Evolutionary conservation across 2,329 filamentous ascomycete species (phyloP).

Genomic region (Alternaria solani): DNA sequence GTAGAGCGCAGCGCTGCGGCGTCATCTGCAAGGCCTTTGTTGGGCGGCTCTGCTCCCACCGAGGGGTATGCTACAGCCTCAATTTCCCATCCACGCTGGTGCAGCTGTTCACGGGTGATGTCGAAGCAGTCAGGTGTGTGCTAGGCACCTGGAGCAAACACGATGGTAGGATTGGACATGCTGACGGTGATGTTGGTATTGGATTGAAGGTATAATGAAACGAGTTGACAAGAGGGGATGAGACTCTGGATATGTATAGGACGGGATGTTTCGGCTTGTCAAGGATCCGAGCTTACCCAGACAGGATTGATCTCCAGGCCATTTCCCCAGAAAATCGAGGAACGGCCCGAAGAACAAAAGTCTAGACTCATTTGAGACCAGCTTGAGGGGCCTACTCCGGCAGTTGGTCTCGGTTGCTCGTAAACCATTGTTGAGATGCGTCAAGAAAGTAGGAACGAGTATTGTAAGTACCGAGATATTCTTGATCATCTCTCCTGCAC

Average conservation of each 20-base stretch:
- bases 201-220: neutral
- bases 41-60: slow-evolving; percentile 10
- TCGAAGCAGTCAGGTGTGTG: slow-evolving; percentile 7
- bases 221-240: neutral
- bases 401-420: neutral
- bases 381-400: neutral
- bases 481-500: neutral
- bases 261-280: neutral
- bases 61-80: slow-evolving; percentile 8
- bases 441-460: no score
- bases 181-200: neutral
- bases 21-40: slow-evolving; percentile 9
- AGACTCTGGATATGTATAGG: neutral
- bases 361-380: neutral
- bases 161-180: slow-evolving; percentile 7
- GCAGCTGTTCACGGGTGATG: slow-evolving; percentile 3
- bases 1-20: slow-evolving; percentile 1
- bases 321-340: neutral
- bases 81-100: slow-evolving; percentile 8
- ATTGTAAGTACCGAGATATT: no score
- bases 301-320: neutral
- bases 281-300: neutral
- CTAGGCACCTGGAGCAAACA: slow-evolving; percentile 4
- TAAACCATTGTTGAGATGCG: no score
- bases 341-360: neutral